These are phyloP conservation scores for Penicillium longicatenatum DNA, from an alignment of 495 filamentous ascomycete genomes.

Conservation along the genomic window DNA sequence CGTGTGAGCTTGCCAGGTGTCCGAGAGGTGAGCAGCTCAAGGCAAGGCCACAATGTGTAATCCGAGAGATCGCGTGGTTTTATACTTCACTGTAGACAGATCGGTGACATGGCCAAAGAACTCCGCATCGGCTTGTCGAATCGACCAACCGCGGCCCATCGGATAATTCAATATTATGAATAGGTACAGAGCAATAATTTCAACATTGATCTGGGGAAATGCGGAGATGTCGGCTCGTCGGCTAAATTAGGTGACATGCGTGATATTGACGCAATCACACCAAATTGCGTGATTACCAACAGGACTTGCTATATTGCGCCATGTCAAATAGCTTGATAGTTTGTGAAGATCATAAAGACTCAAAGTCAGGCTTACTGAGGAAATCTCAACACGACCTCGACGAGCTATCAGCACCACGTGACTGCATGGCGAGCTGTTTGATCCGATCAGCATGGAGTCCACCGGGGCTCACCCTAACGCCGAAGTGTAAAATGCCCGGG, in stretches of 20 bases:
- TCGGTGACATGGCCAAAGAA: not conserved
- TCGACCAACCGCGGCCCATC: conserved; percentile 9
- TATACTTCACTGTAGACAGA: conserved; percentile 12
- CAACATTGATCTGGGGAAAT: not conserved
- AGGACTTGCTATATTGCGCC: not conserved
- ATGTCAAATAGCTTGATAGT: not conserved
- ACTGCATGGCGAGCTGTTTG: too few species aligned
- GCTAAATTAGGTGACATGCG: conserved; percentile 9
- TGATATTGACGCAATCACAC: conserved; percentile 17
- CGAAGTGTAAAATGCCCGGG: too few species aligned
- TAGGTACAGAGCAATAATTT: not conserved
- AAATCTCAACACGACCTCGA: too few species aligned
- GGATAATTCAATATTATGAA: not conserved
- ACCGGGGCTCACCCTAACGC: too few species aligned
- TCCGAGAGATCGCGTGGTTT: conserved; percentile 2
- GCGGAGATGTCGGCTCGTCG: conserved; percentile 15
- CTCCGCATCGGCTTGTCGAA: conserved; percentile 22
- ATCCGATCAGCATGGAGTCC: too few species aligned
- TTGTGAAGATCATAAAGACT: too few species aligned
- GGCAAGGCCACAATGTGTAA: not conserved
- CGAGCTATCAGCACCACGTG: too few species aligned
- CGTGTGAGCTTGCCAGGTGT: too few species aligned
- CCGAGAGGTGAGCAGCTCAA: not conserved
- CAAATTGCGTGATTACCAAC: conserved; percentile 12
- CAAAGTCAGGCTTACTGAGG: too few species aligned